Evolutionary conservation across 2,329 filamentous ascomycete genomes (phyloP).

Genomic region (Fusarium veterinarium): DNA sequence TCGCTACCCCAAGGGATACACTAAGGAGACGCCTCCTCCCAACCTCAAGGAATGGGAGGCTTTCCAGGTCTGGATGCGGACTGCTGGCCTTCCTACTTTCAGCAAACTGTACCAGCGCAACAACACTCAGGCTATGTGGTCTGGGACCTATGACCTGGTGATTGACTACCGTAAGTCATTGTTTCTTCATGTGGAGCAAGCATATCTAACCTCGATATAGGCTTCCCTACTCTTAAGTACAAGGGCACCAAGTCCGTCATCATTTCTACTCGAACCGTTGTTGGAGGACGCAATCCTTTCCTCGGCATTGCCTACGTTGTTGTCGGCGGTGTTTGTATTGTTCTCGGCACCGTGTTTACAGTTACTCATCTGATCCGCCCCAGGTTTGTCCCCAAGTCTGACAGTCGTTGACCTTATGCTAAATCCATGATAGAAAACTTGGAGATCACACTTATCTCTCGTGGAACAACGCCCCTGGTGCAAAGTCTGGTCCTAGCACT

Average conservation of each 20-base stretch:
- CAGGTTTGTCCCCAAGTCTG: constrained; percentile 65
- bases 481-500: constrained; percentile 56
- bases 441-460: constrained; percentile 97
- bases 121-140: constrained; percentile 72
- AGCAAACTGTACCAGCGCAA: constrained; percentile 93
- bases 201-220: constrained; percentile 57
- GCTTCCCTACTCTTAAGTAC: constrained; percentile 82
- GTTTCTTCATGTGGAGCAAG: background rate
- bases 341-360: constrained; percentile 89
- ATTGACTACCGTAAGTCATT: constrained; percentile 79
- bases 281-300: constrained; percentile 96
- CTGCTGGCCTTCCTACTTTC: constrained; percentile 91
- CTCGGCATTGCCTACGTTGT: constrained; percentile 96
- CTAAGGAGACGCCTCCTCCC: constrained; percentile 71
- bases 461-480: constrained; percentile 79
- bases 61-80: constrained; percentile 99
- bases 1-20: constrained; percentile 78
- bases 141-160: constrained; percentile 80
- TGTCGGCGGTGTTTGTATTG: constrained; percentile 90
- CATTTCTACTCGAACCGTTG: constrained; percentile 88
- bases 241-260: constrained; percentile 90
- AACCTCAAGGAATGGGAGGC: constrained; percentile 80
- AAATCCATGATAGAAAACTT: constrained; percentile 76
- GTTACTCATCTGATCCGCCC: constrained; percentile 91
- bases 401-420: background rate